Percentiles rank a stretch among this genome's conserved stretches.
Conservation (phyloP, 352 stramenopile species). For the Peronospora tabacina region DNA sequence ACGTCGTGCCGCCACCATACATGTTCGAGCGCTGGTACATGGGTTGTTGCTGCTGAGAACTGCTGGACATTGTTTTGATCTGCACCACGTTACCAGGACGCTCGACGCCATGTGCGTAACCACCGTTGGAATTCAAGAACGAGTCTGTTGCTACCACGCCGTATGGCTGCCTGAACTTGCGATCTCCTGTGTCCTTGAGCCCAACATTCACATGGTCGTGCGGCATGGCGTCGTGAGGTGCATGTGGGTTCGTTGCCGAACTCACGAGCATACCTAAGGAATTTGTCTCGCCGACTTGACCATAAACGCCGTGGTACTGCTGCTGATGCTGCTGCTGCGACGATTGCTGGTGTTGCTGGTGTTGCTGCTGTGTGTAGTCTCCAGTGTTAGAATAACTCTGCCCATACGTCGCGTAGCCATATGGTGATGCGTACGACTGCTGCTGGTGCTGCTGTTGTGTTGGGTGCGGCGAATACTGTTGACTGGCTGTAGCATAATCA, state of each 20-base stretch:
- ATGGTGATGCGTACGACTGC: constrained; percentile 28
- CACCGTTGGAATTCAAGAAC: constrained; percentile 26
- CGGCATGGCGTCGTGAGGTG: constrained; percentile 31
- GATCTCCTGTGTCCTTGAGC: constrained; percentile 32
- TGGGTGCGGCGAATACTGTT: constrained; percentile 25
- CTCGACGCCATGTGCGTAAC: constrained; percentile 28
- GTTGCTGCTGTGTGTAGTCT: constrained; percentile 29
- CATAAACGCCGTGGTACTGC: constrained; percentile 27
- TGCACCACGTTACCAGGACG: constrained; percentile 36
- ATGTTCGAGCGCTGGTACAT: constrained; percentile 30
- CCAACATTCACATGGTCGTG: constrained; percentile 34
- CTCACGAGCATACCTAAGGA: constrained; percentile 49
- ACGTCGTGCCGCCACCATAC: constrained; percentile 19
- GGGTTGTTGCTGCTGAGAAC: constrained; percentile 34
- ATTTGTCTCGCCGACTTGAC: constrained; percentile 27
- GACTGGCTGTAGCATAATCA: constrained; percentile 17
- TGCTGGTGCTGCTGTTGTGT: constrained; percentile 26
- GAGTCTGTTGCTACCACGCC: constrained; percentile 25
- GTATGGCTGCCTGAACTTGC: constrained; percentile 34
- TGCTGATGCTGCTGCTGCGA: constrained; percentile 30
- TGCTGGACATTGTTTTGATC: constrained; percentile 31
- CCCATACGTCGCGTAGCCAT: constrained; percentile 31
- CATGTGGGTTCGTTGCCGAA: constrained; percentile 39
- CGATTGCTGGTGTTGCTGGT: constrained; percentile 25
- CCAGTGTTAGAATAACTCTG: constrained; percentile 29